Base-by-base conservation (phyloP, 768 basidiomycete species). In the Boletus barrowsii region DNA sequence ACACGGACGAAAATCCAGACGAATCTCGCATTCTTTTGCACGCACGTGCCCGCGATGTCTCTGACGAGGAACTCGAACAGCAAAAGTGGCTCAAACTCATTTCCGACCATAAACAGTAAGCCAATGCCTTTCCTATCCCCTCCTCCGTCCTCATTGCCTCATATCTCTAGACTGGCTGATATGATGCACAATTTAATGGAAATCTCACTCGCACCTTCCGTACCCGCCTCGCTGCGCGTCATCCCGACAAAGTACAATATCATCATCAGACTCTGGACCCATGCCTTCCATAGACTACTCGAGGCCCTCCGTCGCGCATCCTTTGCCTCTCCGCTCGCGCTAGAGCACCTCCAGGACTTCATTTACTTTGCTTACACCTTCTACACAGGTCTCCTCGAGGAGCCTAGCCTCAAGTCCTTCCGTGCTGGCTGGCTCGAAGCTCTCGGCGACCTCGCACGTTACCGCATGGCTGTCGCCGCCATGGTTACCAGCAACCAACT, bases 221-320 rank as follows among this genome's bases (percentile, higher is more conserved):
- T 96, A 0, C 96, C 97, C 0, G 85, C 90, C 0, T 94, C 93
- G 0, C 75, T 98, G 2, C 88, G 93, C 42, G 85, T 87, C 54
- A 90, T 98, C 46, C 93, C 96, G 0, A 84, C 82, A 37, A 95
- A 94, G 64, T 98, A 98, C 76, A 97, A 97, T 72, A 95, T 98
- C 63, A 90, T 96, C 56, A 85, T 87, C 39, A 84, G 96, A 10
- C 79, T 98, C 1, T 98, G 97, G 97, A 87, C 89, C 0, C 87
- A 87, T 48, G 91, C 82, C 0, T 98, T 98, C 68, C 86, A 96
- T 71, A 88, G 87, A 43, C 80, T 96, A 37, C 86, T 98, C 57
- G 93, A 97, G 69, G 83, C 90, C 14, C 82, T 99, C 36, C 88
- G 95, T 14, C 88, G 88, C 49, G 87, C 91, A 0, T 90, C 93